Evolutionary conservation across 2,329 filamentous ascomycete genomes (phyloP), one percentile per base, ranked within the genome.

Genomic region (Apiospora marii): DNA sequence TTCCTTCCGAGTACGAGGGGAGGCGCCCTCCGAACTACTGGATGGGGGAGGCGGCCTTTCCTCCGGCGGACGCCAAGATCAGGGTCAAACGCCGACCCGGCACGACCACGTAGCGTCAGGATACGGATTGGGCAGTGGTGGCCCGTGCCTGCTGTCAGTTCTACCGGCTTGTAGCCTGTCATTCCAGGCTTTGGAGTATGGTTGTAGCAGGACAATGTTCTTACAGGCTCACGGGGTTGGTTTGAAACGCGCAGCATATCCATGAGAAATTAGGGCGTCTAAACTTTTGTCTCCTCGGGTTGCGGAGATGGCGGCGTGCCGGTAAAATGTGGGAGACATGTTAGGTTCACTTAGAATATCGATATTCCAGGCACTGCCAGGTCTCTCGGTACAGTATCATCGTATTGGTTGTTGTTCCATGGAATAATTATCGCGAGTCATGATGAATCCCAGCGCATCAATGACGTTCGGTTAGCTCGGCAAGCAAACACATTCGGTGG

Each of bases 21-120:
- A 74, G 73, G 53, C 71, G 77, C 68, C 77, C 77, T 19, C 68
- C 73, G 58, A 75, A 74, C 48, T 64, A 67, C 13, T 76, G 74
- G 74, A 61, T 76, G 30, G 69, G 73, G n/a, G 76, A 74, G 12
- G 73, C 74, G 12, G 70, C 49, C 51, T 73, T 76, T 27, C 77
- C 76, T 14, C 75, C 75, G 4, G 51, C 73, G 19, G 75, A 72
- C 34, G 74, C 73, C n/a, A 73, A 70, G 34, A 71, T 78, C n/a
- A 72, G 72, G 43, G 72, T 77, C 12, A 75, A 68, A 43, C 73
- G 77, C 37, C 73, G 69, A 37, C 53, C 53, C 12, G 30, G 53
- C 7, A 61, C 30, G 1, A n/a, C 30, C 7, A 61, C n/a, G 53
- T 61, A 41, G 3, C 19, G n/a, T 12, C 7, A 5, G n/a, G 5